Base-by-base conservation (phyloP, 495 filamentous ascomycete species). In the Rhypophila decipiens region DNA sequence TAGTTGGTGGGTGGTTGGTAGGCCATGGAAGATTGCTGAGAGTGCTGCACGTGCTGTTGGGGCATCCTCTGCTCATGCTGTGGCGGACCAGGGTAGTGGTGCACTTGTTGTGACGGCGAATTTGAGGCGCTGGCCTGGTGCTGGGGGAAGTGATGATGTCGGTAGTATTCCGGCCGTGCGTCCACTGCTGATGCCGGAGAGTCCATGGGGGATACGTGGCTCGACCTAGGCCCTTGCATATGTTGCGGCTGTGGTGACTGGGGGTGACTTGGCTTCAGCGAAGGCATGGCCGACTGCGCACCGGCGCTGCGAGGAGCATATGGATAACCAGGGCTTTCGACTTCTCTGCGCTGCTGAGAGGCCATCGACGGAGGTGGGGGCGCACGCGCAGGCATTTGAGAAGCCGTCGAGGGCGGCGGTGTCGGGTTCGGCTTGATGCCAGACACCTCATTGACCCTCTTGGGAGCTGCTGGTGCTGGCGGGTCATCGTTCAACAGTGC, bases 401-500 rank as follows among this genome's bases (percentile, higher is more conserved):
- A n/a, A n/a, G n/a, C n/a, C n/a, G n/a, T n/a, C n/a, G n/a, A n/a
- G n/a, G 70, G 69, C 11, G 71, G 72, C 5, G 72, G 70, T 4
- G 72, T 73, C 5, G 72, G 63, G 27, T 60, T 66, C n/a, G 59
- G 41, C 49, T 70, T 69, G 17, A 52, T 34, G 5, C 56, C 37
- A n/a, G 54, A 44, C 24, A 68, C 49, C 10, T 72, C 57, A 17
- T 76, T 71, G 40, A 72, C 51, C 42, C 72, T 60, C 57, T 72
- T 73, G 42, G 68, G 69, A 8, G 56, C 67, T 10, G 70, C 59
- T 10, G 70, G 68, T 10, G 70, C 59, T 10, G 70, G 64, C n/a
- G 65, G 62, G 19, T 74, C 72, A 34, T 74, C 68, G 51, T 75
- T 75, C 18, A 75, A 56, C 39, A 75, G 55, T n/a, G 70, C 66